Conservation (phyloP, 129 eudicot species). For the Pseudognaphalium luteoalbum region DNA sequence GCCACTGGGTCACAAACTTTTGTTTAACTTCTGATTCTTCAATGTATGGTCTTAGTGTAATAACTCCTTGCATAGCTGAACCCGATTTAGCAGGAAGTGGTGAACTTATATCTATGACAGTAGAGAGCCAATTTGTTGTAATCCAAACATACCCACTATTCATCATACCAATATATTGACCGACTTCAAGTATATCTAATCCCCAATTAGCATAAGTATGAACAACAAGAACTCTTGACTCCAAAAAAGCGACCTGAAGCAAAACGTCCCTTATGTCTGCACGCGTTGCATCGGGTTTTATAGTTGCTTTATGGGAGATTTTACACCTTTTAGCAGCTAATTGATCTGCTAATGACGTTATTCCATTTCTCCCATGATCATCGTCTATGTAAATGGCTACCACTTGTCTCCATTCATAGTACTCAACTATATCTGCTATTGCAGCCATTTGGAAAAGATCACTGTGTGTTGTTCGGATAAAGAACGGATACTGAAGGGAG, state of each 20-base stretch:
- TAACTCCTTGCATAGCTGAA: conserved; percentile 46
- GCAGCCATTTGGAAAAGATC: conserved; percentile 77
- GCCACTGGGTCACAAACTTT: conserved; percentile 50
- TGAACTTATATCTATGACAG: conserved; percentile 44
- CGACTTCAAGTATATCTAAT: conserved; percentile 36
- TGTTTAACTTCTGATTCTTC: conserved; percentile 44
- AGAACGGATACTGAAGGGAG: conserved; percentile 57
- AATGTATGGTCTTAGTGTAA: conserved; percentile 43
- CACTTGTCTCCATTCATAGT: conserved; percentile 61
- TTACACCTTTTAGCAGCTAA: conserved; percentile 46
- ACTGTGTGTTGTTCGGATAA: conserved; percentile 51
- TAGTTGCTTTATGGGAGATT: conserved; percentile 48
- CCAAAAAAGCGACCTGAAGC: conserved; percentile 48
- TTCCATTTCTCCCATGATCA: conserved; percentile 69
- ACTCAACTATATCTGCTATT: conserved; percentile 51
- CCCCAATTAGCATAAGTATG: conserved; percentile 45
- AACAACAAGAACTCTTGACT: conserved; percentile 49
- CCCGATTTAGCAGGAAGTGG: conserved; percentile 27
- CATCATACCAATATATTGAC: conserved; percentile 51
- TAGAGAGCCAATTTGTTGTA: conserved; percentile 58
- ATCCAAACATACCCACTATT: conserved; percentile 65
- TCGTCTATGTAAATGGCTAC: conserved; percentile 59
- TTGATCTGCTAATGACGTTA: conserved; percentile 52
- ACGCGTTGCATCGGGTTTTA: conserved; percentile 31
- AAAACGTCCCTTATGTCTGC: conserved; percentile 42